phyloP scores from a whole-genome alignment of 108 stramenopile species.

The Parietichytrium sp. region DNA sequence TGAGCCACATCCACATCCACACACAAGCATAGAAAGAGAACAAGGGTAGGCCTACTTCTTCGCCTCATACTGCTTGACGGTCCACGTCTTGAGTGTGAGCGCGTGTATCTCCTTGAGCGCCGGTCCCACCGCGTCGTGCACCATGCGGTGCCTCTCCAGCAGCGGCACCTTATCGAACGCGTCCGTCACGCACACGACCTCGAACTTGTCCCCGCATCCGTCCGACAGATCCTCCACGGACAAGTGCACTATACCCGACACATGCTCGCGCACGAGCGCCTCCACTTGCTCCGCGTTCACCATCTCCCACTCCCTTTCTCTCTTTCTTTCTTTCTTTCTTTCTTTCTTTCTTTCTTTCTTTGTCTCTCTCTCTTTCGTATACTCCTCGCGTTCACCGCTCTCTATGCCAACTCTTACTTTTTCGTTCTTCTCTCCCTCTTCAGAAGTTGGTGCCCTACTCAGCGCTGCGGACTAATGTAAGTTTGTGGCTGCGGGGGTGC shows the following conservation, averaged over 20 bases:
- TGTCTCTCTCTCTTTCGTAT: background rate
- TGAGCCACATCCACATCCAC: no score
- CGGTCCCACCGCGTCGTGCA: conserved; percentile 7
- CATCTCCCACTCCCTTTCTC: background rate
- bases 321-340: background rate
- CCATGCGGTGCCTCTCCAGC: conserved; percentile 26
- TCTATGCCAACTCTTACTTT: no score
- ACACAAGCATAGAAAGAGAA: no score
- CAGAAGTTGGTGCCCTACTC: no score
- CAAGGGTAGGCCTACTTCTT: background rate
- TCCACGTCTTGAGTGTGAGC: conserved; percentile 5
- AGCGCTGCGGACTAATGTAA: no score
- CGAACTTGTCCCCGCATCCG: conserved; percentile 22
- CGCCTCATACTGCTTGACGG: background rate
- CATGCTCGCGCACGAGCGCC: background rate
- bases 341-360: background rate
- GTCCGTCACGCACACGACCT: background rate
- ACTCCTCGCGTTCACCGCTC: no score
- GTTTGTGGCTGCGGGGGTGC: no score
- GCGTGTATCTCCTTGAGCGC: conserved; percentile 14
- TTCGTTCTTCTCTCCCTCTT: no score
- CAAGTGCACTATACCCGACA: background rate
- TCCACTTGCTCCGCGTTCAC: background rate
- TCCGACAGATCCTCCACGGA: background rate
- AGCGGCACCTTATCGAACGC: conserved; percentile 23